Evolutionary conservation across 2,329 filamentous ascomycete genomes (phyloP).

Genomic region (Sporothrix humicola): DNA sequence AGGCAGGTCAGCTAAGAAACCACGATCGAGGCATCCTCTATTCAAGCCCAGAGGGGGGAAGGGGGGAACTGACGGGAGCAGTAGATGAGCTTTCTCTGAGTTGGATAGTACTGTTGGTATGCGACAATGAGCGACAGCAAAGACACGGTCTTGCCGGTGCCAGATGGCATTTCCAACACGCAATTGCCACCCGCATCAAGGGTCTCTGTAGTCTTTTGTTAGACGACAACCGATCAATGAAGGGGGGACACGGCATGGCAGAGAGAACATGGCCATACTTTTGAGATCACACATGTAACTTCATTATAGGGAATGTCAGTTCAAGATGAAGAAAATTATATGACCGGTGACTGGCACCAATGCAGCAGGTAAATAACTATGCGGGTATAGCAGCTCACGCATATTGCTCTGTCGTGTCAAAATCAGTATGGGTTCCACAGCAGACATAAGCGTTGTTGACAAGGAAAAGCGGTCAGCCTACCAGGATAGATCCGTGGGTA

Average conservation of each 20-base stretch:
- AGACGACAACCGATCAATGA: slow-evolving; percentile 12
- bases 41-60: background rate
- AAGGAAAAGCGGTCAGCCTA: slow-evolving; percentile 14
- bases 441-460: too few species aligned
- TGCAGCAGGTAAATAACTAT: background rate
- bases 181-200: slow-evolving; percentile 94
- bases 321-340: background rate
- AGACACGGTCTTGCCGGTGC: slow-evolving; percentile 96
- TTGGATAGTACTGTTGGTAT: slow-evolving; percentile 92
- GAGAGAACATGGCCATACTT: slow-evolving; percentile 46
- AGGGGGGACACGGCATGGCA: background rate
- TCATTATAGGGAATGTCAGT: slow-evolving; percentile 23
- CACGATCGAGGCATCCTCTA: background rate
- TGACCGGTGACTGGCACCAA: background rate
- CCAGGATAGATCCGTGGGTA: slow-evolving; percentile 61
- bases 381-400: slow-evolving; percentile 43
- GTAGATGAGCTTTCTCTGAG: slow-evolving; percentile 95
- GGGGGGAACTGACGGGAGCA: slow-evolving; percentile 73
- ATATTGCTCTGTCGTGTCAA: slow-evolving; percentile 56
- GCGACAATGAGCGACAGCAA: slow-evolving; percentile 93
- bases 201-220: slow-evolving; percentile 57
- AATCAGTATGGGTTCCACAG: slow-evolving; percentile 4
- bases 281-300: slow-evolving; percentile 65
- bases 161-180: slow-evolving; percentile 98
- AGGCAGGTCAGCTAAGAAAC: background rate